Conservation (phyloP, 2,329 filamentous ascomycete genomes). For the Cercospora janseana region DNA sequence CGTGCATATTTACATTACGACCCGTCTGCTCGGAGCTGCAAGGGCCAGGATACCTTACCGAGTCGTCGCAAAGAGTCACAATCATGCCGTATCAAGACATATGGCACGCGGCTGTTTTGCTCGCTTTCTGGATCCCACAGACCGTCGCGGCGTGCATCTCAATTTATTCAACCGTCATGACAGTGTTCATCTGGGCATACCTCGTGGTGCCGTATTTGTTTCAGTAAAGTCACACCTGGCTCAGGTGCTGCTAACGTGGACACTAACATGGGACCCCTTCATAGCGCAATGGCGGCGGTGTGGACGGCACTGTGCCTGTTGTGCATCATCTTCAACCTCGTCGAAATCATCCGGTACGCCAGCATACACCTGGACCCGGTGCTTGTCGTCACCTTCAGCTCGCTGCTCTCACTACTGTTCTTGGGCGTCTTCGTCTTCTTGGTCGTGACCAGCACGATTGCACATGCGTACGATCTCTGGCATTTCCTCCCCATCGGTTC, state of each 20-base stretch:
- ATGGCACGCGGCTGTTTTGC: conserved; percentile 33
- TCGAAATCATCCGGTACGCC: conserved; percentile 31
- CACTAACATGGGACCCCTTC: conserved; percentile 23
- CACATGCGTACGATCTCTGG: conserved; percentile 9
- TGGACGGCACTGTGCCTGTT: conserved; percentile 26
- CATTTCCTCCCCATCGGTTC: conserved; percentile 30
- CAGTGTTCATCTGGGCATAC: too few species aligned
- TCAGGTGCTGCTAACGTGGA: conserved; percentile 20
- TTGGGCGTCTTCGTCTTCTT: conserved; percentile 27
- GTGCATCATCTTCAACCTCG: conserved; percentile 31
- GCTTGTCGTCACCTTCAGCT: conserved; percentile 28
- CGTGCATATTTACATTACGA: too few species aligned
- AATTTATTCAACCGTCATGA: too few species aligned
- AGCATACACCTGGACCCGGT: conserved; percentile 28
- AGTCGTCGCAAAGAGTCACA: neutral
- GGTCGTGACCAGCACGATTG: conserved; percentile 16
- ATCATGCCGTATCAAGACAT: conserved; percentile 27
- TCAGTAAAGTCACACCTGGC: conserved; percentile 18
- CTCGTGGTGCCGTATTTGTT: too few species aligned
- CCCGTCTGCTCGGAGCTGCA: conserved; percentile 2
- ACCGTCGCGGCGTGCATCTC: conserved; percentile 22
- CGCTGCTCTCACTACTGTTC: conserved; percentile 30
- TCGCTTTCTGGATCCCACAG: conserved; percentile 34
- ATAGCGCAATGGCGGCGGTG: conserved; percentile 26
- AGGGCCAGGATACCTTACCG: conserved; percentile 7